A percentile compares a stretch with the other conserved stretches of the same genome.
These are phyloP conservation scores for Colletotrichum coccodes DNA, from an alignment of 2,329 filamentous ascomycete species.

Conservation along the genomic window DNA sequence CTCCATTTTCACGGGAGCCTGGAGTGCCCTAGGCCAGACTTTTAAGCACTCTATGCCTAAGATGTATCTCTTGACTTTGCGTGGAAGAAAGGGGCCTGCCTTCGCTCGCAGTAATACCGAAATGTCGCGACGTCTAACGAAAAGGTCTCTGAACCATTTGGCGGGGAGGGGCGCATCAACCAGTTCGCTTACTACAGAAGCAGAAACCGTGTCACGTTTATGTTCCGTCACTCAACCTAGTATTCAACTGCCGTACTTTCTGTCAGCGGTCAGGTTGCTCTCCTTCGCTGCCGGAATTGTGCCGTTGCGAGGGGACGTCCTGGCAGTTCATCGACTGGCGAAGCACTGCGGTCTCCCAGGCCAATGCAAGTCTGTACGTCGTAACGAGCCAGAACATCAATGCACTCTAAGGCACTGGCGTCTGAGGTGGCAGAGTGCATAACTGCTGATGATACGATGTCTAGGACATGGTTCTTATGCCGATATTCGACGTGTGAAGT, in stretches of 20 bases:
- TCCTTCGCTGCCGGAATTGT: not conserved
- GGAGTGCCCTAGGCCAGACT: not conserved
- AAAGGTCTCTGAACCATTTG: not conserved
- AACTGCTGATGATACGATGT: not conserved
- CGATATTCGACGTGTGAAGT: not conserved
- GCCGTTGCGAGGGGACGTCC: not conserved
- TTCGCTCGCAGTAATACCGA: not conserved
- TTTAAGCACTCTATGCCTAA: not conserved
- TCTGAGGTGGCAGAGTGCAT: not conserved
- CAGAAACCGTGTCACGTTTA: conserved; percentile 3
- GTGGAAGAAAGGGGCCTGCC: not conserved
- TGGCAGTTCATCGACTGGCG: not conserved
- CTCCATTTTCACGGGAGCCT: not conserved
- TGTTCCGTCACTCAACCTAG: not conserved
- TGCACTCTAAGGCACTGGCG: not conserved
- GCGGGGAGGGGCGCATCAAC: not conserved
- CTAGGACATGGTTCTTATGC: not conserved
- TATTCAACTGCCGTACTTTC: not conserved
- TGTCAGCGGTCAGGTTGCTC: not conserved
- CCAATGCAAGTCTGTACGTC: not conserved
- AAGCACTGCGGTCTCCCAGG: not conserved
- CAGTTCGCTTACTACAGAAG: not conserved
- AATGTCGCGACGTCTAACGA: not conserved
- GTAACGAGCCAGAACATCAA: not conserved
- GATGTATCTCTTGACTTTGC: not conserved